A percentile compares a stretch with the other conserved stretches of the same genome.
phyloP scores from a whole-genome alignment of 305 asterid genomes.

The Salvia sclarea region DNA sequence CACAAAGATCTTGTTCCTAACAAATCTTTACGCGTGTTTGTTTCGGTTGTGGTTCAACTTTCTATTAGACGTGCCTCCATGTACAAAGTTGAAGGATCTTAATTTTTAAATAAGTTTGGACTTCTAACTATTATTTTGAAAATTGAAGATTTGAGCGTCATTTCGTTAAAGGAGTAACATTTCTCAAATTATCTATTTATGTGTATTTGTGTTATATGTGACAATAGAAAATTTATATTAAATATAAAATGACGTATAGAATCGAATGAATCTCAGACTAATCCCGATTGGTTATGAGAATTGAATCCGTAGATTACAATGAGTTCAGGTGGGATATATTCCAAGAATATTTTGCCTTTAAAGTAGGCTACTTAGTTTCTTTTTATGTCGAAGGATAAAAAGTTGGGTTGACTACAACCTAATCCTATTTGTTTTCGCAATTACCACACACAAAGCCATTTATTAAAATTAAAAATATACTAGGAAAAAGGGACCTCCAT shows the following conservation, averaged over 20 bases:
- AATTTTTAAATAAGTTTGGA: neutral
- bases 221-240: too few species aligned
- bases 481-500: too few species aligned
- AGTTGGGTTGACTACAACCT: too few species aligned
- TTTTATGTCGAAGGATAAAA: too few species aligned
- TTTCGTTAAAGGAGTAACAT: neutral
- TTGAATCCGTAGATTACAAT: neutral
- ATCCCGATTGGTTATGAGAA: neutral
- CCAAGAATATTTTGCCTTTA: neutral
- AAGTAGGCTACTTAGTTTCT: too few species aligned
- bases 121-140: neutral
- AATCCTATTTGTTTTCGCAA: too few species aligned
- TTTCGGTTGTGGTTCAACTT: neutral
- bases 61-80: conserved; percentile 31
- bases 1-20: neutral
- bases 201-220: too few species aligned
- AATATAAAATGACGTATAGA: neutral
- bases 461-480: too few species aligned
- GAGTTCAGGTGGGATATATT: neutral
- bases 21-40: neutral
- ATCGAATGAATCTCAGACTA: too few species aligned
- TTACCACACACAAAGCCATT: too few species aligned
- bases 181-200: too few species aligned
- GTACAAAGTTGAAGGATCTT: neutral
- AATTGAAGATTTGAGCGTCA: neutral